A percentile compares a stretch with the other conserved stretches of the same genome.
Conservation (phyloP, 257 asterid genomes). For the Capsicum pubescens region DNA sequence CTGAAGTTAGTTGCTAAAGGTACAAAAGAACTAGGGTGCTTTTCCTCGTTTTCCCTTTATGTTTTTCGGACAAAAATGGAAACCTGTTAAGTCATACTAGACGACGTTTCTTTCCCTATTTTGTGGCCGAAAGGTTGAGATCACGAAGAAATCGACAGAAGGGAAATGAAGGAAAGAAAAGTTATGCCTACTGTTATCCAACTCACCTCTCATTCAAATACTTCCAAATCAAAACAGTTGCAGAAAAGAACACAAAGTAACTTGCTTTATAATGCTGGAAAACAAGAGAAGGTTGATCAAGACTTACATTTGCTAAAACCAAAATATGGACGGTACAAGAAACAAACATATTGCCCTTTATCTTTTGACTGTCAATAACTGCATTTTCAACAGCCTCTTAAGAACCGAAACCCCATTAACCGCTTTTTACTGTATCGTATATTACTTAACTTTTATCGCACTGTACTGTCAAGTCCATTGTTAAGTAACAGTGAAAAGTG, state of each 20-base stretch:
- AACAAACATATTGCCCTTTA: conserved; percentile 21
- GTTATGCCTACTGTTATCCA: neutral
- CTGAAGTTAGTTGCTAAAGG: conserved; percentile 25
- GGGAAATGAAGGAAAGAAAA: conserved; percentile 11
- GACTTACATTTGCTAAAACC: neutral
- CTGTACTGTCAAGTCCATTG: neutral
- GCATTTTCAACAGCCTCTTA: neutral
- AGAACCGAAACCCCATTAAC: neutral
- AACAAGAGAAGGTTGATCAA: neutral
- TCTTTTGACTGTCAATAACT: conserved; percentile 22
- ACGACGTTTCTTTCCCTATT: conserved; percentile 18
- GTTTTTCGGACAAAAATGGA: conserved; percentile 15
- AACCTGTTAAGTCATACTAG: neutral
- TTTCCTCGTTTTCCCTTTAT: neutral
- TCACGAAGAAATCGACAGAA: neutral
- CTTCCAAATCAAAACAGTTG: conserved; percentile 28
- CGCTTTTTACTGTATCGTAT: neutral
- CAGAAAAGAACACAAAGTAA: neutral
- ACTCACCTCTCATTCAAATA: conserved; percentile 9
- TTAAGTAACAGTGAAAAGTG: neutral
- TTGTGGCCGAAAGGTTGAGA: conserved; percentile 25
- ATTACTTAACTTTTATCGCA: neutral
- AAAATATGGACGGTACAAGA: conserved; percentile 23
- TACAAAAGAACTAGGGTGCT: conserved; percentile 9
- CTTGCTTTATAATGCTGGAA: conserved; percentile 20